These are phyloP conservation scores for Pseudogymnoascus destructans DNA, from an alignment of 2,329 filamentous ascomycete genomes.

Conservation along the genomic window DNA sequence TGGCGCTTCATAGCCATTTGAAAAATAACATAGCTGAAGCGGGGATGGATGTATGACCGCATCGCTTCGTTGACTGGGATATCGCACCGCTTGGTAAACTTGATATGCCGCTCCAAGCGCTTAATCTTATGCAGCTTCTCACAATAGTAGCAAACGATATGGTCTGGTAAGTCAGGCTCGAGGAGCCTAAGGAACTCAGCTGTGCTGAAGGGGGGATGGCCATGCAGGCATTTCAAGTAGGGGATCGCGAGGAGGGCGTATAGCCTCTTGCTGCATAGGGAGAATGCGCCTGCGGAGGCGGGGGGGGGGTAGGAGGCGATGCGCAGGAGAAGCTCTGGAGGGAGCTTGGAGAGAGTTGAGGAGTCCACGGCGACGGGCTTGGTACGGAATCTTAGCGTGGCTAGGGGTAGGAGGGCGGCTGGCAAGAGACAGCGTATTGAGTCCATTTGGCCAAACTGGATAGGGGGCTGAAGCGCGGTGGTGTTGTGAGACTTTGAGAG, in stretches of 20 bases:
- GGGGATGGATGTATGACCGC: constrained; percentile 11
- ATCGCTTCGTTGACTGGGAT: constrained; percentile 1
- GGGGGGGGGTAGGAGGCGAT: constrained; percentile 11
- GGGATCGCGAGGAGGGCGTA: constrained; percentile 10
- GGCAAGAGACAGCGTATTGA: no score
- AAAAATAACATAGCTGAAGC: constrained; percentile 13
- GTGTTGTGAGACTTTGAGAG: no score
- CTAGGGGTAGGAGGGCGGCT: no score
- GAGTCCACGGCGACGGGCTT: constrained; percentile 8
- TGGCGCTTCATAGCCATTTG: constrained; percentile 15
- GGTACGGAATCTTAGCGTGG: no score
- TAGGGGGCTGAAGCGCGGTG: no score
- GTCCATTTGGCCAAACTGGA: no score
- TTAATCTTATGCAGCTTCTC: constrained; percentile 12
- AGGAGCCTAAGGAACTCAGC: constrained; percentile 10
- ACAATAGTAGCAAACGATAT: constrained; percentile 12
- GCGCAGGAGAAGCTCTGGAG: constrained; percentile 12
- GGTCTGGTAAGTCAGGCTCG: constrained; percentile 11
- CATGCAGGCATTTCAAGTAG: constrained; percentile 1
- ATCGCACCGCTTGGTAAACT: not conserved
- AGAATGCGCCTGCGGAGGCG: constrained; percentile 7
- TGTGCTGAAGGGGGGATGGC: not conserved
- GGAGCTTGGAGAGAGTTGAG: constrained; percentile 11
- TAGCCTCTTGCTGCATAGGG: constrained; percentile 9
- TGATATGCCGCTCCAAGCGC: not conserved